Base-by-base conservation (phyloP, 371 early-diverging fungal species). In the Mucor racemosus region DNA sequence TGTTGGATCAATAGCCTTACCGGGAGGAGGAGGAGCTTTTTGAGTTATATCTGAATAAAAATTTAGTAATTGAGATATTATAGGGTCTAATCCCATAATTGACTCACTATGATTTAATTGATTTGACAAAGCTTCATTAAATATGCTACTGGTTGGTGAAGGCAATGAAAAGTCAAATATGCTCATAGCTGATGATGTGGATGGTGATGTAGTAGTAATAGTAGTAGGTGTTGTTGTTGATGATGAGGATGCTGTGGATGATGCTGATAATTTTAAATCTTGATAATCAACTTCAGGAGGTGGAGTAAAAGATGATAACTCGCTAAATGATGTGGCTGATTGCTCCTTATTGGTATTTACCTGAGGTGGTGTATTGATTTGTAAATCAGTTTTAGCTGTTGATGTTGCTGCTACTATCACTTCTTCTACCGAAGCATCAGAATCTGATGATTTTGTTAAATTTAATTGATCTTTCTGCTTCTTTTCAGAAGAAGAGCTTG, bases 381-480 rank as follows among this genome's bases (percentile, higher is more conserved):
- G 53, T 53, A 14, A 4, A 5, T 31, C 14, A 31, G 31, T 3
- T 53, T 26, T 11, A 31, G 11, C 26, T 31, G 6, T 0, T 53
- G 31, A 13, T 13, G 14, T 13, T 31, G 31, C 53, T 26, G 31
- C 26, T 13, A 14, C 53, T 53, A 6, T 53, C 9, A 21, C 11
- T 50, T 50, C 17, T 21, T 21, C 19, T 26, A 26, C 26, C 26
- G 3, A 26, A 26, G 14, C 53, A 53, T 53, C 31, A 53, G 53
- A 53, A 31, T 7, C 31, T 53, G 53, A 31, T 31, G 53, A 11
- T 14, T 53, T 53, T 44, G 59, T 59, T 38, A 34, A 60, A 60
- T 66, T 17, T 40, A 35, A 35, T 66, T 59, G 21, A 50, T 66
- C 66, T 59, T 59, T 66, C 66, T 66, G 66, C 60, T 39, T 60